Base-by-base conservation (phyloP, 2,329 filamentous ascomycete species). In the Incumbomyces lentus region DNA sequence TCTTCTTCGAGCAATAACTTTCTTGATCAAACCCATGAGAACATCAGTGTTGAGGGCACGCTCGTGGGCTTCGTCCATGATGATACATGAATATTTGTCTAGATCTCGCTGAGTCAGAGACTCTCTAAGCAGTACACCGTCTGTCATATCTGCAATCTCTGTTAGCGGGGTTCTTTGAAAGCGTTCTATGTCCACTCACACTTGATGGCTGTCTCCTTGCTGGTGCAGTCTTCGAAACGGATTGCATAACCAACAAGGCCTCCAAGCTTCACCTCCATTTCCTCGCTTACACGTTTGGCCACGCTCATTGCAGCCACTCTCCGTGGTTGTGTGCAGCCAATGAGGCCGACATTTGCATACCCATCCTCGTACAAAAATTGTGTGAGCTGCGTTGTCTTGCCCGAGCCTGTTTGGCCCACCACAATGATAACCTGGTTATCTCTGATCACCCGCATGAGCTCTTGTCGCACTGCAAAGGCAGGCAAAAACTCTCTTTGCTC, bases 1-100 rank as follows among this genome's bases (percentile, higher is more conserved):
- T 58, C 88, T 78, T 50, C 93, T 78, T 44, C 90, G 76, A 52
- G 90, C 84, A 39, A 98, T 69, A 3, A 98, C 90, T 67, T 98
- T 98, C 65, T 96, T 98, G 69, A 98, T 90, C 22, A 98, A 69
- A 0, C 92, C 92, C 86, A 98, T 95, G 12, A 98, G 70, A 14
- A 98, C 90, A 64, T 98, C 92, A 0, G 92, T 98, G 60, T 98
- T 96, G 41, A 98, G 69, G 1, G 92, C 90, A 63, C 92, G 79
- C 66, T 98, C 92, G 74, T 98, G 92, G 3, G 92, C 93, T 69
- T 98, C 92, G 62, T 98, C 92, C 92, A 98, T 98, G 65, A 98
- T 98, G 58, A 98, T 88, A 62, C 89, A 95, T 12, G 90, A 95
- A 63, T 98, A 98, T 54, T 86, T 86, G 64, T 96, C 92, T 38